A percentile compares a stretch with the other conserved stretches of the same genome.
These are phyloP conservation scores for Carex kokanica DNA, from an alignment of 176 grass and related monocot species.

Conservation along the genomic window DNA sequence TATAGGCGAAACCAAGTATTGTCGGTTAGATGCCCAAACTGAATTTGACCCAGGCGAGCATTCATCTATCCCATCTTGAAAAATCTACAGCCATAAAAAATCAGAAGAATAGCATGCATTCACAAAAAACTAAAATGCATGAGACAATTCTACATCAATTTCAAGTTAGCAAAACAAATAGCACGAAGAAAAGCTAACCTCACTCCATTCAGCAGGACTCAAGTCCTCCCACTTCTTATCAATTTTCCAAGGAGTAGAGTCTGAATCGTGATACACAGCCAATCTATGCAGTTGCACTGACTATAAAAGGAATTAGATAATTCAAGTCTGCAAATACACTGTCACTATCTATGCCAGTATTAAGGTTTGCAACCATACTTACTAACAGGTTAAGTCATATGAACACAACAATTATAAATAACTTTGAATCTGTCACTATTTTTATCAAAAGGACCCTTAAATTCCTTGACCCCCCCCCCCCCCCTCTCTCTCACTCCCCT, in stretches of 20 bases:
- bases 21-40: slow-evolving; percentile 60
- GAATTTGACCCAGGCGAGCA: slow-evolving; percentile 30
- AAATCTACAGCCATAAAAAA: slow-evolving; percentile 50
- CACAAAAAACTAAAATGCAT: background rate
- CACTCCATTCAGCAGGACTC: slow-evolving; percentile 70
- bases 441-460: too few species aligned
- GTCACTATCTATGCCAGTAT: background rate
- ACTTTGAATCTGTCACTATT: background rate
- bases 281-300: slow-evolving; percentile 80
- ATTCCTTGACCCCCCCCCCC: too few species aligned
- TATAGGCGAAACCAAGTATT: slow-evolving; percentile 92
- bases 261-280: slow-evolving; percentile 91
- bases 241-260: slow-evolving; percentile 70
- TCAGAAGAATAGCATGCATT: background rate
- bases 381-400: background rate
- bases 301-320: slow-evolving; percentile 44
- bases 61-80: slow-evolving; percentile 85
- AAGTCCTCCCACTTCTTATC: slow-evolving; percentile 91
- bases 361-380: background rate
- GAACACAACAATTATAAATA: background rate
- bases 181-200: slow-evolving; percentile 48
- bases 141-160: background rate
- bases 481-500: too few species aligned
- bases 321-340: background rate
- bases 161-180: background rate